phyloP scores from a whole-genome alignment of 2,329 filamentous ascomycete species.

The Cryphonectria naterciae region DNA sequence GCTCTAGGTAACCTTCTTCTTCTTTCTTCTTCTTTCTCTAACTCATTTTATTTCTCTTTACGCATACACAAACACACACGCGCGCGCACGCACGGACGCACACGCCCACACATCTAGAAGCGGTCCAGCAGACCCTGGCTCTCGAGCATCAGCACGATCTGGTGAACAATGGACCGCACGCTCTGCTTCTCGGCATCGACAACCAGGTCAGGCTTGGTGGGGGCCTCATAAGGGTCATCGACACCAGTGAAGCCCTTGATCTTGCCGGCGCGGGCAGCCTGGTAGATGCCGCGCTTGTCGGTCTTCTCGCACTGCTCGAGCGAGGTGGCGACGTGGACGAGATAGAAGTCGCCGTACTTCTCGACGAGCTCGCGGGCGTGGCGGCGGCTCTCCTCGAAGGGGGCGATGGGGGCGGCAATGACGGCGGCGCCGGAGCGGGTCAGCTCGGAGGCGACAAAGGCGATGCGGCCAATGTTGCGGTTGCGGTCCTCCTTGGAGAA shows the following conservation, averaged over 20 bases:
- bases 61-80: not conserved
- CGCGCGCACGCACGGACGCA: no score
- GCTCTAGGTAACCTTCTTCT: slow-evolving; percentile 6
- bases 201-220: slow-evolving; percentile 77
- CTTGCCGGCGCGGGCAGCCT: slow-evolving; percentile 80
- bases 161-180: slow-evolving; percentile 91
- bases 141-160: slow-evolving; percentile 93
- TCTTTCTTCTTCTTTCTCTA: not conserved
- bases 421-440: slow-evolving; percentile 92
- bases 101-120: slow-evolving; percentile 43
- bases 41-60: not conserved
- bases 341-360: slow-evolving; percentile 89
- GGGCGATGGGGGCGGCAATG: slow-evolving; percentile 94
- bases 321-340: slow-evolving; percentile 91
- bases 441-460: slow-evolving; percentile 93
- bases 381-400: slow-evolving; percentile 78
- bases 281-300: slow-evolving; percentile 90
- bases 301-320: slow-evolving; percentile 94
- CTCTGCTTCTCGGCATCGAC: slow-evolving; percentile 86
- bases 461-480: slow-evolving; percentile 93
- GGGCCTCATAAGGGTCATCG: slow-evolving; percentile 93
- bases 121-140: slow-evolving; percentile 84
- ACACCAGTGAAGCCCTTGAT: slow-evolving; percentile 99
- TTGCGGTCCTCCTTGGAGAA: slow-evolving; percentile 93
- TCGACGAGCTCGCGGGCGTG: slow-evolving; percentile 83